A percentile compares a stretch with the other conserved stretches of the same genome.
Evolutionary conservation across 768 basidiomycete genomes (phyloP).

Genomic region (Mycena haematopus): DNA sequence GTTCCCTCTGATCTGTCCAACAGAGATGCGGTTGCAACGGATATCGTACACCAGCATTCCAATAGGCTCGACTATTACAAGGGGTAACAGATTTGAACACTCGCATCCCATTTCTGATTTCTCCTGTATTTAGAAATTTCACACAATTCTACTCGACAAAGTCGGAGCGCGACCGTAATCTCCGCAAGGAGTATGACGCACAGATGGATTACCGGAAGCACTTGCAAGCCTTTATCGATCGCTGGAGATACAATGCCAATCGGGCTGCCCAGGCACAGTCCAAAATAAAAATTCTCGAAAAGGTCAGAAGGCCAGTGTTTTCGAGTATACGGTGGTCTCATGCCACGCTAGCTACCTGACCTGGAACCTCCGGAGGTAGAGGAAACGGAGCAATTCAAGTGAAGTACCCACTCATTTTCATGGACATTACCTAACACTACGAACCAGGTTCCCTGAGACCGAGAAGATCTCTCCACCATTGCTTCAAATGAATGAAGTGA

Average conservation of each 20-base stretch:
- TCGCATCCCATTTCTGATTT: neutral
- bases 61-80: constrained; percentile 96
- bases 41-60: constrained; percentile 97
- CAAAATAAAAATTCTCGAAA: constrained; percentile 79
- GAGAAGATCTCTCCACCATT: constrained; percentile 98
- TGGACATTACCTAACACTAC: constrained; percentile 4
- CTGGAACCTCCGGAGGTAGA: constrained; percentile 92
- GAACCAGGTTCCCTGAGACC: constrained; percentile 83
- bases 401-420: constrained; percentile 20
- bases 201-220: constrained; percentile 96
- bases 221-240: constrained; percentile 96
- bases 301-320: constrained; percentile 47
- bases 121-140: constrained; percentile 71
- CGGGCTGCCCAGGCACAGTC: constrained; percentile 88
- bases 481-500: constrained; percentile 88
- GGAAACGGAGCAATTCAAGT: constrained; percentile 94
- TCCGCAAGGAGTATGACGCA: constrained; percentile 94
- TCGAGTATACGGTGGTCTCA: neutral
- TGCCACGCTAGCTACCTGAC: constrained; percentile 74
- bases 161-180: constrained; percentile 89
- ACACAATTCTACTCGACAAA: constrained; percentile 99
- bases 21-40: constrained; percentile 95
- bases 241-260: constrained; percentile 98
- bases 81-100: constrained; percentile 57
- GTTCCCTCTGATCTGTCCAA: constrained; percentile 1